These are phyloP conservation scores for Sugiyamaella qingdaonensis DNA, from an alignment of 805 yeast genomes.

Conservation along the genomic window DNA sequence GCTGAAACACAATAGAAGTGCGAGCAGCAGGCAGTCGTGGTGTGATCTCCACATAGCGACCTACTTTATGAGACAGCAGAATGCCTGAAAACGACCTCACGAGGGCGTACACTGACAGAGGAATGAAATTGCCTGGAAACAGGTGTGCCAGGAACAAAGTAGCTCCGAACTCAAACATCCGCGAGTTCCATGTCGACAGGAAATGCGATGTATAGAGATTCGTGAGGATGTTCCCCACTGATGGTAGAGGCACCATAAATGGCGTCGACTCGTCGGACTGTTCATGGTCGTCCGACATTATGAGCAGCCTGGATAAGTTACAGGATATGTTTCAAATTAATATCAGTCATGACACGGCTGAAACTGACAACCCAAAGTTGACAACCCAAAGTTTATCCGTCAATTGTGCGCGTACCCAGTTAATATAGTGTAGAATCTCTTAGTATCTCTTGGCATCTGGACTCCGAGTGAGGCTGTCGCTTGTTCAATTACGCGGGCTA, in stretches of 20 bases:
- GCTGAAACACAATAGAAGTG: slow-evolving; percentile 33
- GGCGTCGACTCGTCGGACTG: neutral
- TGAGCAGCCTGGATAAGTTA: too few species aligned
- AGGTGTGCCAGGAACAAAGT: slow-evolving; percentile 34
- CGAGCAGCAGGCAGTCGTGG: slow-evolving; percentile 33
- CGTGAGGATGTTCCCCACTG: neutral
- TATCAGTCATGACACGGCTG: too few species aligned
- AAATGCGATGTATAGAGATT: slow-evolving; percentile 33
- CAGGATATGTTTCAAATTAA: too few species aligned
- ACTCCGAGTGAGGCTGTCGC: too few species aligned
- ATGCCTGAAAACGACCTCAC: slow-evolving; percentile 31
- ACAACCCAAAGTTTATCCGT: too few species aligned
- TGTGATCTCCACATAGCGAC: slow-evolving; percentile 30
- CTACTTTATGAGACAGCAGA: slow-evolving; percentile 28
- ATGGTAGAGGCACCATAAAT: neutral
- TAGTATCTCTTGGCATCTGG: too few species aligned
- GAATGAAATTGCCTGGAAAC: slow-evolving; percentile 35
- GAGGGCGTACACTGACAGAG: slow-evolving; percentile 37
- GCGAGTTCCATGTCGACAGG: slow-evolving; percentile 38
- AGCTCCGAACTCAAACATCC: slow-evolving; percentile 40
- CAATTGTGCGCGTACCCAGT: too few species aligned
- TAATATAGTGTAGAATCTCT: too few species aligned
- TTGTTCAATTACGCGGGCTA: too few species aligned
- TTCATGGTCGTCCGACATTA: neutral
- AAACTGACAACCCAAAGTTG: too few species aligned